Evolutionary conservation across 495 filamentous ascomycete genomes (phyloP).

Genomic region (Bathelium albidoporum): DNA sequence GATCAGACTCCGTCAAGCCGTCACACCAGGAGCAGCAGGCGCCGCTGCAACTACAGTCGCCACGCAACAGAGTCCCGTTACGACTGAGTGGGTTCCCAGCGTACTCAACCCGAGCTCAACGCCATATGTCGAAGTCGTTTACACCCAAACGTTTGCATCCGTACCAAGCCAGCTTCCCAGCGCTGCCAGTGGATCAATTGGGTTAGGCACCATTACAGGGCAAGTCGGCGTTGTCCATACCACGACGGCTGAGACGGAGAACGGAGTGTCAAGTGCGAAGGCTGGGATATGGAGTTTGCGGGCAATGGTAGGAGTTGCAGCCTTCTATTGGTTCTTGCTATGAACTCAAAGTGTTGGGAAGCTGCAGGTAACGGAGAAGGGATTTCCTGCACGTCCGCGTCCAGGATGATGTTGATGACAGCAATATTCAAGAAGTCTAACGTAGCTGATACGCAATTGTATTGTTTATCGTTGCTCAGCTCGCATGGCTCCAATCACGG

Average conservation of each 20-base stretch:
- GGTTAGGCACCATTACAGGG: constrained; percentile 9
- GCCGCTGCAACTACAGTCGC: background rate
- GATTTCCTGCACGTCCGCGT: background rate
- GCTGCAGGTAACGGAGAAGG: background rate
- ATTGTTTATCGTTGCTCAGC: background rate
- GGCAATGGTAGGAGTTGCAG: background rate
- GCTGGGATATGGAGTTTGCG: background rate
- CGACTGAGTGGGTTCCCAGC: background rate
- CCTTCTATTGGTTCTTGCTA: background rate
- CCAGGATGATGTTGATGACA: background rate
- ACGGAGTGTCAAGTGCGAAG: background rate
- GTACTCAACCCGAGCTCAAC: background rate
- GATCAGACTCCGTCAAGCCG: background rate
- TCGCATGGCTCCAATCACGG: background rate
- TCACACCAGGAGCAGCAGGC: background rate
- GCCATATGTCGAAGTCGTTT: constrained; percentile 3
- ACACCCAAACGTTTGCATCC: constrained; percentile 18
- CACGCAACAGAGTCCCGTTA: background rate
- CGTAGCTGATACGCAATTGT: background rate
- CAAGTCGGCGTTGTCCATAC: background rate
- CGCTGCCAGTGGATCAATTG: constrained; percentile 11
- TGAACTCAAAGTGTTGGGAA: background rate
- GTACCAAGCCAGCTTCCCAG: constrained; percentile 12
- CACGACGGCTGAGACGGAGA: background rate
- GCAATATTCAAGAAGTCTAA: background rate